A percentile compares a stretch with the other conserved stretches of the same genome.
Conservation (phyloP, 441 rosid species). For the Adansonia gregorii region DNA sequence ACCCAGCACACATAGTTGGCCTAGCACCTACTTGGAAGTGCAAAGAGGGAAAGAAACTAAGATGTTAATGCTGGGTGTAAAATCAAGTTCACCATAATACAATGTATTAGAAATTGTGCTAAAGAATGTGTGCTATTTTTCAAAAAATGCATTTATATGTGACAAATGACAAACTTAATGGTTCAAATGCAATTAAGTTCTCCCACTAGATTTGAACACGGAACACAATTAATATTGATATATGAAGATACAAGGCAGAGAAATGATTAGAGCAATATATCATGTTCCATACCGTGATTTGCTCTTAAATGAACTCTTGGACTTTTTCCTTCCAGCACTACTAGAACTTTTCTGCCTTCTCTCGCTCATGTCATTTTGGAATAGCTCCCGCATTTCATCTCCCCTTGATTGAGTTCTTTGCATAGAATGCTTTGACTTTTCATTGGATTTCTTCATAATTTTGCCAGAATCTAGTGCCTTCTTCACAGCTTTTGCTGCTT, state of each 20-base stretch:
- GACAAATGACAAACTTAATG: background rate
- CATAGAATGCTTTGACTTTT: constrained; percentile 52
- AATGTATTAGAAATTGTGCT: background rate
- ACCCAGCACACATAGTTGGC: background rate
- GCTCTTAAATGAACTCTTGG: constrained; percentile 90
- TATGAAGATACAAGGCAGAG: constrained; percentile 15
- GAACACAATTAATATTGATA: constrained; percentile 20
- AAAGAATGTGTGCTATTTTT: background rate
- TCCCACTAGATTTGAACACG: constrained; percentile 33
- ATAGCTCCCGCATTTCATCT: constrained; percentile 83
- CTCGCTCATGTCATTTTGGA: constrained; percentile 90
- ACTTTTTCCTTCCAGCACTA: constrained; percentile 54
- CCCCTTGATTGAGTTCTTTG: constrained; percentile 60
- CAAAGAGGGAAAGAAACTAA: constrained; percentile 16
- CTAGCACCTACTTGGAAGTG: background rate
- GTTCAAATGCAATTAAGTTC: constrained; percentile 27
- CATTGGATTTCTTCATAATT: constrained; percentile 51
- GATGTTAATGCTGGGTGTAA: constrained; percentile 8
- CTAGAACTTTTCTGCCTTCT: constrained; percentile 58
- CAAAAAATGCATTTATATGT: background rate
- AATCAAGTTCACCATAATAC: background rate
- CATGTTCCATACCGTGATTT: constrained; percentile 70
- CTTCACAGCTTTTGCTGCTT: constrained; percentile 79
- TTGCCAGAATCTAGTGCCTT: constrained; percentile 80
- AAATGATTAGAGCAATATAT: constrained; percentile 26